Conservation (phyloP, 1,284 basidiomycete species). For the Rhodotorula sp. region DNA sequence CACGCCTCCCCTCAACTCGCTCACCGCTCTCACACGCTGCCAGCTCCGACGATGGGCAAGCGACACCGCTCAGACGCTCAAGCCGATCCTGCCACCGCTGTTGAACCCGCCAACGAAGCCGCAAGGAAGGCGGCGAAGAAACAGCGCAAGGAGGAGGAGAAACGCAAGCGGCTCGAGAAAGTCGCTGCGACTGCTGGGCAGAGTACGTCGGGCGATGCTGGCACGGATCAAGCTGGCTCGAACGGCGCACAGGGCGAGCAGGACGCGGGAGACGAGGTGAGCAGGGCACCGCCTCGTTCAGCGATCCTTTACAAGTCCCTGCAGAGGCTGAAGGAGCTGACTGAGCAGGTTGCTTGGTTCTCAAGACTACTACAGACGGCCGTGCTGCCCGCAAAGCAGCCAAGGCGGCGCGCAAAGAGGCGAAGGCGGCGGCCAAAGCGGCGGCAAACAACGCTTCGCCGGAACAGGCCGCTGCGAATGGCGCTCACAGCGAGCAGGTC, state of each 20-base stretch:
- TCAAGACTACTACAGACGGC: background rate
- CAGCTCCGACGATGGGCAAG: background rate
- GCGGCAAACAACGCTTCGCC: background rate
- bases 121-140: no score
- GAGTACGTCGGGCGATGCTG: no score
- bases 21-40: background rate
- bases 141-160: no score
- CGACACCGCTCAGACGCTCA: background rate
- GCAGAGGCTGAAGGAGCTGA: background rate
- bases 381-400: slow-evolving; percentile 12
- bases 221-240: no score
- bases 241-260: no score
- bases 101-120: background rate
- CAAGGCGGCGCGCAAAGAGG: slow-evolving; percentile 12
- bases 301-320: background rate
- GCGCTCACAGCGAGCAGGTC: background rate
- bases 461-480: background rate
- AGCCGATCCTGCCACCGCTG: background rate
- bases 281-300: background rate
- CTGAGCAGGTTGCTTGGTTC: no score
- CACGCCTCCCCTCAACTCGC: slow-evolving; percentile 4
- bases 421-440: background rate
- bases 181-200: no score
- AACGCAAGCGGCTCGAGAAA: no score
- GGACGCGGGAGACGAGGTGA: no score